Evolutionary conservation across 116 monocot genomes (phyloP).

Genomic region (Posidonia oceanica): DNA sequence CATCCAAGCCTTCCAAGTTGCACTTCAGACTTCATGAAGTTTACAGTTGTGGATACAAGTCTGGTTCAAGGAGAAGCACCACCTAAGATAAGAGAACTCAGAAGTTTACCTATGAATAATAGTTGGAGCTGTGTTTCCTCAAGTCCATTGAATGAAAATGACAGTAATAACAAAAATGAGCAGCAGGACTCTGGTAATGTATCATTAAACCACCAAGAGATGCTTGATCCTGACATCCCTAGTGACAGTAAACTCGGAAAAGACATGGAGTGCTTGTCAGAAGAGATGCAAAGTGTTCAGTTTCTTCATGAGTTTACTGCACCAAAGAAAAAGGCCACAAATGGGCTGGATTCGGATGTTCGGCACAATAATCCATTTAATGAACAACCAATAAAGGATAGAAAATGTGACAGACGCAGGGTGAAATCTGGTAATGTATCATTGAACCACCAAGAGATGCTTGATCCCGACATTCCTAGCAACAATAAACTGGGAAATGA

Average conservation of each 20-base stretch:
- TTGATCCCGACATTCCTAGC: neutral
- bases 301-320: conserved; percentile 3
- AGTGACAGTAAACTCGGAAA: conserved; percentile 10
- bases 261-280: neutral
- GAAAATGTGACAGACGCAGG: neutral
- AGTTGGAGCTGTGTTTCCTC: conserved; percentile 8
- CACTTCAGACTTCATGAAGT: conserved; percentile 49
- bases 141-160: conserved; percentile 15
- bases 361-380: neutral
- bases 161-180: conserved; percentile 17
- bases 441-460: conserved; percentile 8
- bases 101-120: conserved; percentile 48
- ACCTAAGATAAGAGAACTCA: conserved; percentile 48
- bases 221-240: neutral
- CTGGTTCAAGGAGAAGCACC: conserved; percentile 35
- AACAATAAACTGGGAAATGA: conserved; percentile 9
- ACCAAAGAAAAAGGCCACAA: conserved; percentile 5
- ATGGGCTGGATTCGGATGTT: conserved; percentile 13
- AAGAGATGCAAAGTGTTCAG: neutral
- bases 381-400: conserved; percentile 10
- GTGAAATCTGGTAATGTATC: conserved; percentile 14
- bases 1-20: conserved; percentile 21
- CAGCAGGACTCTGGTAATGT: conserved; percentile 20
- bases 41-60: conserved; percentile 91
- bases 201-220: conserved; percentile 12